Evolutionary conservation across 2,329 filamentous ascomycete species (phyloP).

Genomic region (Calonectria hongkongensis): DNA sequence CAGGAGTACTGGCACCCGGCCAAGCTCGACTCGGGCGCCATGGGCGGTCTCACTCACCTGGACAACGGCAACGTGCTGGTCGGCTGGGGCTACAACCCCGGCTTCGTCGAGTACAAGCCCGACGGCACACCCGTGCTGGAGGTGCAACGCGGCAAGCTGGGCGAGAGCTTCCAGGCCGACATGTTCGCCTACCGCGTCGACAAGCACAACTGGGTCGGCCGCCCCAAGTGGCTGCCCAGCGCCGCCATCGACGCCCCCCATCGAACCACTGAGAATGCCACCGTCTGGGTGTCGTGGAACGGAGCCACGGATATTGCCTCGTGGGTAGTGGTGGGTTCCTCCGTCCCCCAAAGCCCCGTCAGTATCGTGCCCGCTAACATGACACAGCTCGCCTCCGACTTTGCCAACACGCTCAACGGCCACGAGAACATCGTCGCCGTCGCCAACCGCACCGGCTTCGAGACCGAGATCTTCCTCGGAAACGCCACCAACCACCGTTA

Average conservation of each 20-base stretch:
- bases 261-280: slow-evolving; percentile 50
- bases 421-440: slow-evolving; percentile 50
- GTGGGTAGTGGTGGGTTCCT: slow-evolving; percentile 55
- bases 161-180: slow-evolving; percentile 47
- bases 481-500: slow-evolving; percentile 44
- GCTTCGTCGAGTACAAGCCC: slow-evolving; percentile 54
- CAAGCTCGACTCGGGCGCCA: slow-evolving; percentile 51
- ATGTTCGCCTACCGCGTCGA: slow-evolving; percentile 57
- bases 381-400: slow-evolving; percentile 50
- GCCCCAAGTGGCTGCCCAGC: slow-evolving; percentile 55
- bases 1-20: slow-evolving; percentile 56
- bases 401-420: slow-evolving; percentile 46
- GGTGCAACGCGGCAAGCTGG: slow-evolving; percentile 51
- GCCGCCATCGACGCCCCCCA: slow-evolving; percentile 53
- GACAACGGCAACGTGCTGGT: slow-evolving; percentile 55
- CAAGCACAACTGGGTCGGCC: slow-evolving; percentile 55
- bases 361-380: slow-evolving; percentile 44
- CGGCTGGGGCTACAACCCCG: slow-evolving; percentile 55
- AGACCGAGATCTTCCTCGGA: slow-evolving; percentile 51
- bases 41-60: slow-evolving; percentile 54
- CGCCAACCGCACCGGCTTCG: slow-evolving; percentile 55
- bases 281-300: slow-evolving; percentile 57
- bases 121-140: slow-evolving; percentile 53
- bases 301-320: slow-evolving; percentile 55
- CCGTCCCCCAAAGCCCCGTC: slow-evolving; percentile 28